Base-by-base conservation (phyloP, 495 filamentous ascomycete species). In the Aspergillus biplanus region DNA sequence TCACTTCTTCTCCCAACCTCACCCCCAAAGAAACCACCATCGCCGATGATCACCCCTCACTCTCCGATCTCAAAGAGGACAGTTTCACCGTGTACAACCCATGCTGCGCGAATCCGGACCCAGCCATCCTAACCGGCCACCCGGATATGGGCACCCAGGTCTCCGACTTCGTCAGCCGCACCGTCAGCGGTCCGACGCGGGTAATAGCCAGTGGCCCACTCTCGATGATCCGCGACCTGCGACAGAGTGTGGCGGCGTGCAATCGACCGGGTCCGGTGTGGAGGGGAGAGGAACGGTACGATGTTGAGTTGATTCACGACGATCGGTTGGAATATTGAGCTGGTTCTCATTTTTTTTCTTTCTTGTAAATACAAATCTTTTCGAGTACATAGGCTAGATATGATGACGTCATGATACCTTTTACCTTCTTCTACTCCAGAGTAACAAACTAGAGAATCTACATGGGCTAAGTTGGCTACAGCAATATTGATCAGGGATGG, bases 131-230 rank as follows among this genome's bases (percentile, higher is more conserved):
- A 33, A 21, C 5, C 9, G 31, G 18, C 18, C 65, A 80, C 66
- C 78, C 80, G 3, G 58, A 69, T 35, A 46, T 78, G 7, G 56
- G 42, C 1, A 46, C 44, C 0, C 50, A 75, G n/a, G 58, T 80
- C 7, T 56, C 47, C 7, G 66, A 64, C 9, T 81, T 82, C 58
- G 50, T 78, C 11, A 44, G 58, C 0, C 66, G 66, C 34, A 73
- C 73, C 0, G 59, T 69, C 0, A 39, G 48, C 3, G 86, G 86
- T 0, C 75, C 80, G 7, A 86, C 84, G 1, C 70, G 78, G 11
- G 85, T 90, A 0, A 75, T 89, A 66, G 87, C 79, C 0, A 89
- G 85, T 65, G 87, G 87, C 16, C 87, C 89, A 18, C 73, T 77
- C n/a, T 78, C 74, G 2, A 85, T 89, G 82, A 80, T 87, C 4